Conservation (phyloP, 208 protist species). For the Porcisia hertigi region DNA sequence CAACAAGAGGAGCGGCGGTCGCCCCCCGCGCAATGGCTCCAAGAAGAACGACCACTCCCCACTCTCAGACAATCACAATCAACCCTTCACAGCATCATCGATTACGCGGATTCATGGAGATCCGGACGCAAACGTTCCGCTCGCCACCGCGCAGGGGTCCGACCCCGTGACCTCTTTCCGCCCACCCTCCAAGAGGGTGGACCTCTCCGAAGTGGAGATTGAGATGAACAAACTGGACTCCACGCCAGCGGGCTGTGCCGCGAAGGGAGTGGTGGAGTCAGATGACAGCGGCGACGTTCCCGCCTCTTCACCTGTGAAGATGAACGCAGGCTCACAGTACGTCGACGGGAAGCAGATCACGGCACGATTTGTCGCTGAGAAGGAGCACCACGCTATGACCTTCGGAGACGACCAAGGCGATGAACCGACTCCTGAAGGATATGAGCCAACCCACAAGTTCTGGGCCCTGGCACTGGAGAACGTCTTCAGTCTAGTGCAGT, state of each 20-base stretch:
- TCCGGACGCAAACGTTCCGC: conserved; percentile 6
- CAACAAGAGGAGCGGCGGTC: conserved; percentile 4
- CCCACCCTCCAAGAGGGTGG: conserved; percentile 8
- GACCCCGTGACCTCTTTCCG: neutral
- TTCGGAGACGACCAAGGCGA: conserved; percentile 64
- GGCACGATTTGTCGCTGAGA: neutral
- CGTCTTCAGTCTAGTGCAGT: conserved; percentile 74
- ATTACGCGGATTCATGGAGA: neutral
- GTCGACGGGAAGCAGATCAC: neutral
- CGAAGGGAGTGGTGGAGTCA: conserved; percentile 1
- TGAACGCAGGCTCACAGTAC: neutral
- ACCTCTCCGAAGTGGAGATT: conserved; percentile 12
- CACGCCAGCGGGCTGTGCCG: neutral
- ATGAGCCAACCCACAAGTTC: conserved; percentile 67
- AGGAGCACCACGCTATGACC: conserved; percentile 39
- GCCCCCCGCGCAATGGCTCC: neutral
- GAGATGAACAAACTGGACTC: conserved; percentile 7
- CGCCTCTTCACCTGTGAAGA: conserved; percentile 6
- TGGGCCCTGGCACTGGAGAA: conserved; percentile 71
- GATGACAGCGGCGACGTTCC: conserved; percentile 6
- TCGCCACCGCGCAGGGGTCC: neutral
- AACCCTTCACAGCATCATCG: neutral
- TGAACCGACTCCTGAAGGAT: conserved; percentile 56
- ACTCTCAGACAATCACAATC: neutral
- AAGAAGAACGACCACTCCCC: neutral